Conservation (phyloP, 164 flowering plant species). For the Liriodendron chinense region DNA sequence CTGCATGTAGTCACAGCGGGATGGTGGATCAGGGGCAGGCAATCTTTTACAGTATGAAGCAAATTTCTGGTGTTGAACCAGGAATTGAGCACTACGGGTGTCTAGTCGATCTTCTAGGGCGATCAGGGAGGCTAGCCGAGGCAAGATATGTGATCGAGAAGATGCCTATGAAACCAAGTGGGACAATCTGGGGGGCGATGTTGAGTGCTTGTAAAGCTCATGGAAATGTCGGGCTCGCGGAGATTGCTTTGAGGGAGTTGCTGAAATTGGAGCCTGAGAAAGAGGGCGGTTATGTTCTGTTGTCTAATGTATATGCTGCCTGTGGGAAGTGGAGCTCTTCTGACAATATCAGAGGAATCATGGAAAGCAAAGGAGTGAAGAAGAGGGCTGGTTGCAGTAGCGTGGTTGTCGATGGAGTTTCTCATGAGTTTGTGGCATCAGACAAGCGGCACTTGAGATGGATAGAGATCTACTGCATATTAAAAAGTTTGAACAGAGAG, state of each 20-base stretch:
- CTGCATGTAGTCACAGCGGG: constrained; percentile 53
- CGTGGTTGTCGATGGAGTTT: constrained; percentile 33
- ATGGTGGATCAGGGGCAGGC: constrained; percentile 37
- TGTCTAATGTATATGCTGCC: constrained; percentile 49
- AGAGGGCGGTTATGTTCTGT: constrained; percentile 45
- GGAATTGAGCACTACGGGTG: constrained; percentile 50
- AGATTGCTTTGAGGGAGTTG: constrained; percentile 39
- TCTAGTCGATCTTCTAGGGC: constrained; percentile 47
- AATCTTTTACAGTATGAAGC: constrained; percentile 36
- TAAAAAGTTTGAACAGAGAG: constrained; percentile 26
- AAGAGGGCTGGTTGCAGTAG: constrained; percentile 57
- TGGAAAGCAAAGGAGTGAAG: constrained; percentile 47
- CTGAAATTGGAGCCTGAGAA: constrained; percentile 48
- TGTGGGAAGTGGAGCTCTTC: constrained; percentile 40
- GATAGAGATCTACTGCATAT: constrained; percentile 25
- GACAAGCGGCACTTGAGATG: constrained; percentile 39
- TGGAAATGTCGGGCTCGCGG: constrained; percentile 38
- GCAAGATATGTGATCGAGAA: constrained; percentile 37
- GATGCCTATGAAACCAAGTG: constrained; percentile 52
- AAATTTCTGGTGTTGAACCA: constrained; percentile 39
- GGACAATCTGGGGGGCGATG: constrained; percentile 51
- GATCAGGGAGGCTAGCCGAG: constrained; percentile 44
- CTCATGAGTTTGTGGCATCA: constrained; percentile 38
- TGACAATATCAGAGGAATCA: constrained; percentile 36
- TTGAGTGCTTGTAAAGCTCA: constrained; percentile 38